These are phyloP conservation scores for Colletotrichum chrysophilum DNA, from an alignment of 2,329 filamentous ascomycete genomes.

Conservation along the genomic window DNA sequence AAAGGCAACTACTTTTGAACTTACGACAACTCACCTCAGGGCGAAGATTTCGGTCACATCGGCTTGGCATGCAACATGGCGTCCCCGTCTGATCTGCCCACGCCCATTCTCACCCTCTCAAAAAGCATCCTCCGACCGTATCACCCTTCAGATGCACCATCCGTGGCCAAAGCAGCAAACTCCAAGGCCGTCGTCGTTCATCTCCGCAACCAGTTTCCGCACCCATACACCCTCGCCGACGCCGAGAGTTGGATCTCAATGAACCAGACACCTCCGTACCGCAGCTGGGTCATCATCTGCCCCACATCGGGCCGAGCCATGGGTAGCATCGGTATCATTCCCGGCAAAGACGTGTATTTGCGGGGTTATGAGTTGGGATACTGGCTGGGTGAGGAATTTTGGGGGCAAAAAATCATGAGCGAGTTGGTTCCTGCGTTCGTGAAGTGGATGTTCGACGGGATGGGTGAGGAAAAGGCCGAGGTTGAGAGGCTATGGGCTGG, in stretches of 20 bases:
- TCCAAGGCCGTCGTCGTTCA: constrained; percentile 38
- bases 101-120: neutral
- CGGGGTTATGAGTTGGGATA: constrained; percentile 55
- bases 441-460: constrained; percentile 50
- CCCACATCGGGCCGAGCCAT: constrained; percentile 22
- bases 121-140: constrained; percentile 44
- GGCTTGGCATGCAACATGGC: neutral
- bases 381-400: constrained; percentile 45
- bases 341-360: constrained; percentile 42
- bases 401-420: constrained; percentile 51
- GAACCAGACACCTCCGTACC: neutral
- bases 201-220: constrained; percentile 51
- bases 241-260: constrained; percentile 41
- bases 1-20: rapidly evolving
- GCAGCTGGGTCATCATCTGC: constrained; percentile 6
- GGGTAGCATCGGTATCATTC: constrained; percentile 47
- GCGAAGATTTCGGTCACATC: neutral
- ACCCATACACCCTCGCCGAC: constrained; percentile 47
- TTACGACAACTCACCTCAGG: neutral
- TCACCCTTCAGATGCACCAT: constrained; percentile 39
- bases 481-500: constrained; percentile 46
- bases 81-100: neutral
- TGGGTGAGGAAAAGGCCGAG: constrained; percentile 25
- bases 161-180: constrained; percentile 40
- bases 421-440: constrained; percentile 43